These are phyloP conservation scores for Panus rudis DNA, from an alignment of 768 basidiomycete species.

Conservation along the genomic window DNA sequence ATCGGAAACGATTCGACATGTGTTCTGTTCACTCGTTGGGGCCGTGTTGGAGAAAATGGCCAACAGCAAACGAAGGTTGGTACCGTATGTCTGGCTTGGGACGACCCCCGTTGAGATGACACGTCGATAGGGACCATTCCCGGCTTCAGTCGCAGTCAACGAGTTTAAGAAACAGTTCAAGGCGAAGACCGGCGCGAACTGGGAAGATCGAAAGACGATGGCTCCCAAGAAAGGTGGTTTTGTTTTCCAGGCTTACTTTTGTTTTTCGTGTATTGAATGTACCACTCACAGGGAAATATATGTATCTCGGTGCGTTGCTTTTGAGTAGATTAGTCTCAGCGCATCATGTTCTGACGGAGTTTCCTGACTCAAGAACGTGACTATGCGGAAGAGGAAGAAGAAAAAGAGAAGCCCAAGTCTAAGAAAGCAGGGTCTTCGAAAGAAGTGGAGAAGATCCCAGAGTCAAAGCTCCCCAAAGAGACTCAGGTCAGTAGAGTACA, in stretches of 20 bases:
- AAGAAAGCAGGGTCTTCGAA: slow-evolving; percentile 16
- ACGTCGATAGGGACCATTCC: slow-evolving; percentile 39
- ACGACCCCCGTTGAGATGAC: too few species aligned
- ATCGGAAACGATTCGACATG: slow-evolving; percentile 31
- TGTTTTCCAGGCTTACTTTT: neutral
- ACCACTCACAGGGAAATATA: slow-evolving; percentile 44
- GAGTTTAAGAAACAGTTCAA: slow-evolving; percentile 60
- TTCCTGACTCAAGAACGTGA: slow-evolving; percentile 45
- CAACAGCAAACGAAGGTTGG: slow-evolving; percentile 41
- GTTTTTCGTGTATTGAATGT: neutral
- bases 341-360: too few species aligned
- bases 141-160: slow-evolving; percentile 29
- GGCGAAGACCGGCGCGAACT: slow-evolving; percentile 40
- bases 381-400: slow-evolving; percentile 44
- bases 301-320: slow-evolving; percentile 42
- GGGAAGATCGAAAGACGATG: slow-evolving; percentile 48
- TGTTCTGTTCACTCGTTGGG: slow-evolving; percentile 49
- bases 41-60: slow-evolving; percentile 54
- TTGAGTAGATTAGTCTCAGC: slow-evolving; percentile 1
- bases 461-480: slow-evolving; percentile 36
- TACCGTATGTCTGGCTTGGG: neutral
- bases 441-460: slow-evolving; percentile 33
- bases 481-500: slow-evolving; percentile 32
- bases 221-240: slow-evolving; percentile 40
- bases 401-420: slow-evolving; percentile 20